Base-by-base conservation (phyloP, 2,329 filamentous ascomycete genomes). In the Calonectria honghensis region DNA sequence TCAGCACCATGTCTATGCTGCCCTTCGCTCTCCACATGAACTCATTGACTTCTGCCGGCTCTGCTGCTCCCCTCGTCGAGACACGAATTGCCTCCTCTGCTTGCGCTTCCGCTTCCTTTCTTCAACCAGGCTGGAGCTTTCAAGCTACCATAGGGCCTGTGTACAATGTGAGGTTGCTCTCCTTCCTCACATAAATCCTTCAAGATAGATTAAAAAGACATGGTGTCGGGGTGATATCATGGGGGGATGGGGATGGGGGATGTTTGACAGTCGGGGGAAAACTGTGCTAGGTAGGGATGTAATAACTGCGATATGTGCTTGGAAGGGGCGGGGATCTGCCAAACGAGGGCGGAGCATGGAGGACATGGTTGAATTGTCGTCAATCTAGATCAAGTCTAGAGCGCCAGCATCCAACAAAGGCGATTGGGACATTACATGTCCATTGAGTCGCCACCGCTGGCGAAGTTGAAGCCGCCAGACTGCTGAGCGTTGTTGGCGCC, bases 401-500 rank as follows among this genome's bases (percentile, higher is more conserved):
- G 24, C 61, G 51, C 31, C 50, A 48, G 27, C 35, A 51, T 73
- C 70, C 64, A 69, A 68, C 70, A 45, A 66, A n/a, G 68, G 69
- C 65, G 32, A 57, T 45, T 27, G 41, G 45, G 20, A 57, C 61
- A 79, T 87, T 90, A 93, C 91, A 93, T 93, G 82, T 93, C 91
- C 91, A 93, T 93, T 31, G 90, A 90, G 82, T 92, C 91, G 76
- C 88, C 88, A 72, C 90, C 90, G 83, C 92, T 95, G 85, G 95
- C 95, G 85, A 99, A 99, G 92, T 95, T 98, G 92, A 98, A 99
- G 84, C 94, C 94, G 79, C 94, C 93, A 81, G 94, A 91, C 83
- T 95, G 93, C 81, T 87, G 85, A 51, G 85, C 84, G 68, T 86
- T 88, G 83, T 91, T 92, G 81, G 93, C 88, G 82, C 94, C 93